These are phyloP conservation scores for Cornus controversa DNA, from an alignment of 148 eudicot genomes.

Conservation along the genomic window DNA sequence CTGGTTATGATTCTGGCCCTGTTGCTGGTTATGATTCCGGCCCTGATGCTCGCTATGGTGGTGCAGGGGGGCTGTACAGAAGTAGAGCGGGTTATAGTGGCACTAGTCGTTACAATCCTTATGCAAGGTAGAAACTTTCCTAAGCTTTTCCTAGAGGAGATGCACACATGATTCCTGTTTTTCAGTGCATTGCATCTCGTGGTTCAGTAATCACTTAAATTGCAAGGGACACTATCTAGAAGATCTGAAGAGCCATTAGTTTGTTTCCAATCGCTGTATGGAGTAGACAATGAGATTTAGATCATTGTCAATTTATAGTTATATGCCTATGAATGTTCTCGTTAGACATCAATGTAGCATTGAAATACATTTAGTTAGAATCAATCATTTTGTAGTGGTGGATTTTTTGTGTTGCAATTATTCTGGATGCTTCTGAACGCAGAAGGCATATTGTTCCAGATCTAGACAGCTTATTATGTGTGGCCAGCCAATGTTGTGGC, in stretches of 20 bases:
- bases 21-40: constrained; percentile 27
- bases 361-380: constrained; percentile 8
- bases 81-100: constrained; percentile 39
- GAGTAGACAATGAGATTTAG: constrained; percentile 11
- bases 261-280: neutral
- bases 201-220: constrained; percentile 1
- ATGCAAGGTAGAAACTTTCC: constrained; percentile 30
- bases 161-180: constrained; percentile 6
- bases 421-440: no score
- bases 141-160: constrained; percentile 11
- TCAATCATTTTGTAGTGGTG: neutral
- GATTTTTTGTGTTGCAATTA: no score
- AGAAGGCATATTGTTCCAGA: no score
- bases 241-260: constrained; percentile 10
- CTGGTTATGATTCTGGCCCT: constrained; percentile 25
- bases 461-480: no score
- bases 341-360: constrained; percentile 6
- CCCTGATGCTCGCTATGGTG: constrained; percentile 32
- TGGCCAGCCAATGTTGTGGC: no score
- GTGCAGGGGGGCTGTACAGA: constrained; percentile 30
- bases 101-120: constrained; percentile 35
- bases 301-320: neutral
- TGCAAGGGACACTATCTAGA: constrained; percentile 18
- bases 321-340: constrained; percentile 8
- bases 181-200: constrained; percentile 14